Evolutionary conservation across 345 rosid species (phyloP).

Genomic region (Rhizophora apiculata): DNA sequence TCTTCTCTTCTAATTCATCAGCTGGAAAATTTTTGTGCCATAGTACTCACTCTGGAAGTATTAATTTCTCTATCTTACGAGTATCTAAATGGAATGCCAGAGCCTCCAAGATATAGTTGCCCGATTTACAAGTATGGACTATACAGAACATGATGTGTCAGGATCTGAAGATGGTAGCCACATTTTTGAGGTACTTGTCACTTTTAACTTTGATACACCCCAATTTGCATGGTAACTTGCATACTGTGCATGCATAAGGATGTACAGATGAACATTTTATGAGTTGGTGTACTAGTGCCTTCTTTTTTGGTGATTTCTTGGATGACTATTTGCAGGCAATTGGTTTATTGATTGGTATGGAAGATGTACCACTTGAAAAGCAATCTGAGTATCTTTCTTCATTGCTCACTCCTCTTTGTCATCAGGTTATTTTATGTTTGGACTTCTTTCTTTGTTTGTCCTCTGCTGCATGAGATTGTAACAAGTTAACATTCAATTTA

Average conservation of each 20-base stretch:
- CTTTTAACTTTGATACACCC: not conserved
- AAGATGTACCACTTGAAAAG: constrained; percentile 76
- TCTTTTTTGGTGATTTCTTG: not conserved
- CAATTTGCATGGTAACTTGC: not conserved
- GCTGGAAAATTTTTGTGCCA: not conserved
- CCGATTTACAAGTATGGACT: constrained; percentile 53
- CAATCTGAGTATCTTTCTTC: constrained; percentile 88
- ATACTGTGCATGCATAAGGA: not conserved
- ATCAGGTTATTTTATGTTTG: constrained; percentile 53
- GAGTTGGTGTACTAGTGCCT: not conserved
- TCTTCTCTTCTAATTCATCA: not conserved
- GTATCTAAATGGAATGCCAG: constrained; percentile 36
- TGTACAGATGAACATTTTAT: not conserved
- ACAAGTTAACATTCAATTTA: not conserved
- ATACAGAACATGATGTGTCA: constrained; percentile 41
- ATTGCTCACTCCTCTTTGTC: constrained; percentile 83
- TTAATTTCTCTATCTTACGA: constrained; percentile 10
- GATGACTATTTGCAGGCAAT: constrained; percentile 56
- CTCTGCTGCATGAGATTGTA: constrained; percentile 10
- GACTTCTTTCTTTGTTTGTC: not conserved
- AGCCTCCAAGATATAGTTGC: constrained; percentile 77
- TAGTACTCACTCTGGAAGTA: not conserved
- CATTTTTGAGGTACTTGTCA: constrained; percentile 72
- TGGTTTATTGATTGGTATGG: constrained; percentile 86
- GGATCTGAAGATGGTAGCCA: constrained; percentile 86